Evolutionary conservation across 1,139 yeast genomes (phyloP).

Genomic region (Kluyveromyces marxianus): DNA sequence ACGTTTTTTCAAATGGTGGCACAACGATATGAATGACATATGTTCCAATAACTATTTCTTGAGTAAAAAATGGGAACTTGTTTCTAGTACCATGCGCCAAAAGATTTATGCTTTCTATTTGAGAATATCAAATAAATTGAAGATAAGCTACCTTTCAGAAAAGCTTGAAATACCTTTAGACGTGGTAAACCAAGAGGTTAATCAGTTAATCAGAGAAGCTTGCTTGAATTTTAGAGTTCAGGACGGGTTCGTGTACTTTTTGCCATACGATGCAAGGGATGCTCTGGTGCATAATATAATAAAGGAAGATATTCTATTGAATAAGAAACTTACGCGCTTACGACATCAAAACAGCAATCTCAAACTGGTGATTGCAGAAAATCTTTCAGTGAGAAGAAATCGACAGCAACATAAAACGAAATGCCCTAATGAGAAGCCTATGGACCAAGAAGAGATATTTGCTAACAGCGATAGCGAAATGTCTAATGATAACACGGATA

Average conservation of each 20-base stretch:
- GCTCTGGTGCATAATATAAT: constrained; percentile 5
- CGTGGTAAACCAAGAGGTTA: constrained; percentile 15
- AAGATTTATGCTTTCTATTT: constrained; percentile 27
- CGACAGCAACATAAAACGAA: neutral
- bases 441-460: constrained; percentile 2
- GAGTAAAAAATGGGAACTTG: constrained; percentile 16
- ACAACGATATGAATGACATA: constrained; percentile 11
- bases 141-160: constrained; percentile 21
- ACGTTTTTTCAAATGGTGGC: constrained; percentile 21
- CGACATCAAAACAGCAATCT: constrained; percentile 1
- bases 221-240: constrained; percentile 18
- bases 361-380: neutral
- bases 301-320: neutral
- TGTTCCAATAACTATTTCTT: constrained; percentile 18
- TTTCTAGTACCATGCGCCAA: constrained; percentile 18
- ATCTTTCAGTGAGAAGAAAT: neutral
- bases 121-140: constrained; percentile 18
- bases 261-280: constrained; percentile 8
- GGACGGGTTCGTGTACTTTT: constrained; percentile 16
- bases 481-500: neutral
- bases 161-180: constrained; percentile 17
- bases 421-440: neutral
- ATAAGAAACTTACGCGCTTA: neutral
- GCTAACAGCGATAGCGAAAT: neutral
- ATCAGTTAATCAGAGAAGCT: constrained; percentile 13